Evolutionary conservation across 2,329 filamentous ascomycete genomes (phyloP).

Genomic region (Periglandula ipomoeae): DNA sequence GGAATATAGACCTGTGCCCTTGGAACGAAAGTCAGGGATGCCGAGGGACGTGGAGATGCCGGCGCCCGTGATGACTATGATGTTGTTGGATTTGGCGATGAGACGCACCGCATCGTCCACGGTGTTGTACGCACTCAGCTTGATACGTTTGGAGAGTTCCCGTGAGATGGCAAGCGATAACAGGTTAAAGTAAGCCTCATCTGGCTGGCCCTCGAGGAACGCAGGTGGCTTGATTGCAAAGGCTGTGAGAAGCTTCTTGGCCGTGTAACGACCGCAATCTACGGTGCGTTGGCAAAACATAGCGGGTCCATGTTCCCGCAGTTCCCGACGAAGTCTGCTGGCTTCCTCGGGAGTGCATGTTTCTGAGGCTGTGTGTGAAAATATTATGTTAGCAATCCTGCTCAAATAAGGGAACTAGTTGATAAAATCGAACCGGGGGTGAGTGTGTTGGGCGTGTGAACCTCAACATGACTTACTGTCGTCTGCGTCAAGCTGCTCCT

Average conservation of each 20-base stretch:
- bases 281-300: slow-evolving; percentile 69
- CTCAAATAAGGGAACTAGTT: neutral
- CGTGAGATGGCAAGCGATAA: slow-evolving; percentile 70
- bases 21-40: slow-evolving; percentile 94
- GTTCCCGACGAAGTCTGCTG: slow-evolving; percentile 54
- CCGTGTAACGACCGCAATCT: slow-evolving; percentile 58
- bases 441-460: neutral
- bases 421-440: neutral
- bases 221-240: slow-evolving; percentile 69
- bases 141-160: slow-evolving; percentile 73
- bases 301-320: slow-evolving; percentile 68
- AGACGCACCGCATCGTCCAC: slow-evolving; percentile 79
- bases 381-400: neutral
- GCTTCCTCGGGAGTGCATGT: slow-evolving; percentile 62
- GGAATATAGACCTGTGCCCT: slow-evolving; percentile 84
- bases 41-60: slow-evolving; percentile 95
- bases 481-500: slow-evolving; percentile 39
- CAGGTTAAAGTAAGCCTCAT: slow-evolving; percentile 66
- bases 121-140: slow-evolving; percentile 71
- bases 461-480: slow-evolving; percentile 1
- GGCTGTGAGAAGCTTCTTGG: slow-evolving; percentile 76
- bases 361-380: slow-evolving; percentile 24
- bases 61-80: slow-evolving; percentile 89
- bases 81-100: slow-evolving; percentile 65
- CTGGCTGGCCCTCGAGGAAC: slow-evolving; percentile 58